Conservation (phyloP, 2,329 filamentous ascomycete genomes). For the Ascochyta viciae-villosae region DNA sequence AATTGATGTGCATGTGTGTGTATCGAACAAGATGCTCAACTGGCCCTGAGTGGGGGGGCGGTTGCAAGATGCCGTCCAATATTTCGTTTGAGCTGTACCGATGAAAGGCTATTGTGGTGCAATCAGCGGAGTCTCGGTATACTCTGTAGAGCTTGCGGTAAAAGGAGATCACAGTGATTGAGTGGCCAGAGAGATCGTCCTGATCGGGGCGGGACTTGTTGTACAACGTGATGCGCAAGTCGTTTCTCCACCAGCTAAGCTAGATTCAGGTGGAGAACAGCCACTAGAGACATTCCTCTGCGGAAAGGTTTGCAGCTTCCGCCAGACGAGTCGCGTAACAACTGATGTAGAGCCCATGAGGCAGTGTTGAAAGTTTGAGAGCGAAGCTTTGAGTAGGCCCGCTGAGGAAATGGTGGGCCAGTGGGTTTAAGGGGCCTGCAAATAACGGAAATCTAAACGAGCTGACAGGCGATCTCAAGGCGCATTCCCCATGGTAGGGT, state of each 20-base stretch:
- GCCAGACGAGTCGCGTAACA: slow-evolving; percentile 27
- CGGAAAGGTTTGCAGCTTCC: slow-evolving; percentile 18
- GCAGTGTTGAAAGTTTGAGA: slow-evolving; percentile 8
- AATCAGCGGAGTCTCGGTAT: neutral
- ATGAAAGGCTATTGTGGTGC: slow-evolving; percentile 4
- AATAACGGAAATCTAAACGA: slow-evolving; percentile 21
- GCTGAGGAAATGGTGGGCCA: slow-evolving; percentile 3
- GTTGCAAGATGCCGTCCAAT: neutral
- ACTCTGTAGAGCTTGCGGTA: slow-evolving; percentile 3
- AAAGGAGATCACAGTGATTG: slow-evolving; percentile 5
- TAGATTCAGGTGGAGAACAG: slow-evolving; percentile 5
- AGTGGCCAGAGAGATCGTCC: slow-evolving; percentile 6
- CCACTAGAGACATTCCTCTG: slow-evolving; percentile 23
- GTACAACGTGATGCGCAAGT: slow-evolving; percentile 17
- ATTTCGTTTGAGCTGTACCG: neutral
- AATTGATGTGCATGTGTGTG: neutral
- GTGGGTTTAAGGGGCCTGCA: slow-evolving; percentile 1
- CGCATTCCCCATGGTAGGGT: slow-evolving; percentile 36
- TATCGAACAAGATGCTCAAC: neutral
- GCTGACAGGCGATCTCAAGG: slow-evolving; percentile 24
- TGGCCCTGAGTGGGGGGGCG: neutral
- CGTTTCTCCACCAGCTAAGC: slow-evolving; percentile 21
- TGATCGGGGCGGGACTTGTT: slow-evolving; percentile 14
- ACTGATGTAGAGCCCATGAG: slow-evolving; percentile 20
- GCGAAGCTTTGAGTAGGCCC: slow-evolving; percentile 28